These are phyloP conservation scores for Kingdonia uniflora DNA, from an alignment of 164 flowering plant species.

Conservation along the genomic window DNA sequence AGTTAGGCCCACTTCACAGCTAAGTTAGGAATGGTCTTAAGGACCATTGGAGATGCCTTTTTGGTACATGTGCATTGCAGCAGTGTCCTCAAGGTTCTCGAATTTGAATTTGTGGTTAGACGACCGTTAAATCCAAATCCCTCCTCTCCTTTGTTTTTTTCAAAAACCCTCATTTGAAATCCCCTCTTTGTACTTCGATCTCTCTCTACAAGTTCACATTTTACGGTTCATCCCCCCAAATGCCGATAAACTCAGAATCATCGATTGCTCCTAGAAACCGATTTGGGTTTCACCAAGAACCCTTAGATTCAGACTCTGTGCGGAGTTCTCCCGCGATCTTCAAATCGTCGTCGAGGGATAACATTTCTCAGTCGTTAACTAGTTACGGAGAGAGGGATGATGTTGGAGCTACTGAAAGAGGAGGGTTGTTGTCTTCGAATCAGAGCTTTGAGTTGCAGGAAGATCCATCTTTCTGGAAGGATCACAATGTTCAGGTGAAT, in stretches of 20 bases:
- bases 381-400: conserved; percentile 19
- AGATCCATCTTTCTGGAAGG: conserved; percentile 85
- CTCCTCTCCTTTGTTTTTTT: too few relatives aligned
- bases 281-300: conserved; percentile 42
- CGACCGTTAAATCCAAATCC: too few relatives aligned
- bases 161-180: neutral
- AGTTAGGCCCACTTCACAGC: too few relatives aligned
- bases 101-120: too few relatives aligned
- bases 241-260: conserved; percentile 63
- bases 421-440: too few relatives aligned
- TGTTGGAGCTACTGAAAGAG: conserved; percentile 1
- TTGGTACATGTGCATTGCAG: too few relatives aligned
- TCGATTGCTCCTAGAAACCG: conserved; percentile 58
- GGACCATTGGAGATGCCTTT: too few relatives aligned
- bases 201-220: too few relatives aligned
- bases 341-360: conserved; percentile 37
- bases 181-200: neutral
- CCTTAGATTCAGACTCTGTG: conserved; percentile 21
- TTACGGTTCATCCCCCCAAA: too few relatives aligned
- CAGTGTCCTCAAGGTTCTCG: too few relatives aligned
- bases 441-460: conserved; percentile 71
- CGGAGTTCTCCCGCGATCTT: conserved; percentile 37
- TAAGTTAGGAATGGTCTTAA: too few relatives aligned
- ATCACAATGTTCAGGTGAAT: conserved; percentile 85
- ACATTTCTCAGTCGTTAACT: conserved; percentile 6